A percentile compares a stretch with the other conserved stretches of the same genome.
Conservation (phyloP, 1,284 basidiomycete genomes). For the Irpex sp. region DNA sequence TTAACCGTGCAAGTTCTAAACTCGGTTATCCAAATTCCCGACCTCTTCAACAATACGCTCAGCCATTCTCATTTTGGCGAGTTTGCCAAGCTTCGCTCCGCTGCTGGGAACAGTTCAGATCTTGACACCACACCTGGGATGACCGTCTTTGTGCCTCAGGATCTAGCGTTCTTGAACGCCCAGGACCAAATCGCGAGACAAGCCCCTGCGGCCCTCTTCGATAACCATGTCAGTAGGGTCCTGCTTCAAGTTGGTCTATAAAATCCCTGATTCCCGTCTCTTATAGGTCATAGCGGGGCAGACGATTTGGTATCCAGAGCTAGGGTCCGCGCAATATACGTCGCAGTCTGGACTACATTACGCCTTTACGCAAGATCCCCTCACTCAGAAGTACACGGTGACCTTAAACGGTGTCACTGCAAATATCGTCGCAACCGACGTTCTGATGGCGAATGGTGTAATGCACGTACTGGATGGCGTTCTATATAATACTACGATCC, state of each 20-base stretch:
- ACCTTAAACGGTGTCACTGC: constrained; percentile 6
- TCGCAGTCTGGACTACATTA: neutral
- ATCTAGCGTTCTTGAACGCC: constrained; percentile 2
- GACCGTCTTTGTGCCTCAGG: constrained; percentile 6
- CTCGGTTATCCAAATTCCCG: constrained; percentile 4
- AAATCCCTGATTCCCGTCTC: neutral
- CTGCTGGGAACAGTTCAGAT: neutral
- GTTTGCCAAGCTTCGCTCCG: neutral
- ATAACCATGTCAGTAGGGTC: constrained; percentile 8
- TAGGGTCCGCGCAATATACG: neutral
- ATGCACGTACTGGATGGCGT: constrained; percentile 7
- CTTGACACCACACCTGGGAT: neutral
- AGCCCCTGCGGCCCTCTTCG: neutral
- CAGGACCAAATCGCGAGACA: neutral
- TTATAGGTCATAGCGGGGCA: neutral
- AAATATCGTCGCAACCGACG: constrained; percentile 2
- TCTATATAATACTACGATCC: neutral
- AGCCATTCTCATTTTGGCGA: neutral
- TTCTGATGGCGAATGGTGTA: constrained; percentile 2
- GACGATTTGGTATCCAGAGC: neutral
- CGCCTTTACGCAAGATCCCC: neutral
- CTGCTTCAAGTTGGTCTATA: neutral
- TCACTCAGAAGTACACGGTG: neutral
- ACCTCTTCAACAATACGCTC: neutral
- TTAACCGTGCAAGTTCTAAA: constrained; percentile 4